Base-by-base conservation (phyloP, 352 stramenopile genomes). In the Phytophthora meadii region DNA sequence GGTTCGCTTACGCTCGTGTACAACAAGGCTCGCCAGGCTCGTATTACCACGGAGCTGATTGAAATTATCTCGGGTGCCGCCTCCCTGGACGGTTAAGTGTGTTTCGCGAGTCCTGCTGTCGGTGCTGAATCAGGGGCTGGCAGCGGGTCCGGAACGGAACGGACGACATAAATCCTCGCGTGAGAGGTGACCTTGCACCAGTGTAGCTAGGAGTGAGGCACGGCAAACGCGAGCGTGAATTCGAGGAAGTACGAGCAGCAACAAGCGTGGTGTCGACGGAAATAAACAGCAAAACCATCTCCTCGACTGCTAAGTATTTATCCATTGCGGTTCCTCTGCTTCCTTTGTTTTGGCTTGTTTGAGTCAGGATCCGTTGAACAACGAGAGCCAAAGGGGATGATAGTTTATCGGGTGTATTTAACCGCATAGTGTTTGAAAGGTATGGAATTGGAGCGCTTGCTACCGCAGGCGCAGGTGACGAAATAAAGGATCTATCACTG, bases 1-100 rank as follows among this genome's bases (percentile, higher is more conserved):
- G 94, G 97, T 67, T 91, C 79, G 72, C 76, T 82, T 86, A 97
- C 97, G 81, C 79, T 94, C 65, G 69, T 85, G 63, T 95, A 95
- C 84, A 95, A 95, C 82, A 94, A 94, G 82, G 95, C 96, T 46
- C 88, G 96, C 62, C 96, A 99, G 77, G 87, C 95, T 39, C 90
- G 95, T 70, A 99, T 99, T 85, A 99, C 96, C 50, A 98, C 95
- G 51, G 96, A 99, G 84, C 82, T 99, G 52, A 98, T 98, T 84
- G 96, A 99, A 88, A 99, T 99, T 89, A 99, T 99, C 66, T 99
- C 97, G 68, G 97, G 97, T 84, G 97, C 97, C 34, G 91, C 97
- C 54, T 98, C 96, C 45, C 87, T 99, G 70, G 94, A 99, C 77
- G 89, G 80, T 74, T 90, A 87, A 81, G 64, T 61, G 60, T 50